Conservation (phyloP, 495 filamentous ascomycete genomes). For the Penicillium malachiteum region DNA sequence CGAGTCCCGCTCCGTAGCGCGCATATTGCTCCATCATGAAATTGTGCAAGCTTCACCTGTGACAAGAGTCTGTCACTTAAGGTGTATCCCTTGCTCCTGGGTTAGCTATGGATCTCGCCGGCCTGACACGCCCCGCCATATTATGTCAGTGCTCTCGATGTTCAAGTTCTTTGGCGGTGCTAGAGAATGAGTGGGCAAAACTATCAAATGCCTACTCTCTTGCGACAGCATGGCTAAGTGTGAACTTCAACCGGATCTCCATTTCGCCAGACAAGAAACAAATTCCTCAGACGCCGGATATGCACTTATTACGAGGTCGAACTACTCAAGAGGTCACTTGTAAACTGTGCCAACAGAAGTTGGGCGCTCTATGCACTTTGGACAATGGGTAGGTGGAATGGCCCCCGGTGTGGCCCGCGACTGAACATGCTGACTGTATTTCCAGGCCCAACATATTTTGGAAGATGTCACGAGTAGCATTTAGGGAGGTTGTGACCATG, state of each 20-base stretch:
- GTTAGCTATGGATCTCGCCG: conserved; percentile 39
- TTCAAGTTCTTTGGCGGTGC: conserved; percentile 46
- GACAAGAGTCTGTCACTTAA: not conserved
- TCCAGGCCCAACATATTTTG: conserved; percentile 44
- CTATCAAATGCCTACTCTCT: conserved; percentile 44
- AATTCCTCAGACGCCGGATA: conserved; percentile 42
- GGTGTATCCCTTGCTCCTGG: conserved; percentile 2
- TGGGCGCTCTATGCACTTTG: conserved; percentile 38
- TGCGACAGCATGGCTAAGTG: conserved; percentile 44
- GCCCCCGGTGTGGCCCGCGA: not conserved
- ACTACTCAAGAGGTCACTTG: conserved; percentile 44
- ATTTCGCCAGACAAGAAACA: conserved; percentile 42
- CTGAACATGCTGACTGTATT: conserved; percentile 8
- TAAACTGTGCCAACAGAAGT: conserved; percentile 46
- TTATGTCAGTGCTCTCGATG: conserved; percentile 44
- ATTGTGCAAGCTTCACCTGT: too few relatives aligned
- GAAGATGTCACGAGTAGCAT: conserved; percentile 47
- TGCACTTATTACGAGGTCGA: conserved; percentile 41
- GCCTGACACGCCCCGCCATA: conserved; percentile 41
- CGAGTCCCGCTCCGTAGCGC: too few relatives aligned
- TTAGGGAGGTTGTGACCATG: conserved; percentile 49
- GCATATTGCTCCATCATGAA: too few relatives aligned
- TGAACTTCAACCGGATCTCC: conserved; percentile 43
- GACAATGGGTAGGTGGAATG: conserved; percentile 41
- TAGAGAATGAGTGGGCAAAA: conserved; percentile 51